Evolutionary conservation across 176 grass and related monocot species (phyloP).

Genomic region (Hsuehochloa calcarea): DNA sequence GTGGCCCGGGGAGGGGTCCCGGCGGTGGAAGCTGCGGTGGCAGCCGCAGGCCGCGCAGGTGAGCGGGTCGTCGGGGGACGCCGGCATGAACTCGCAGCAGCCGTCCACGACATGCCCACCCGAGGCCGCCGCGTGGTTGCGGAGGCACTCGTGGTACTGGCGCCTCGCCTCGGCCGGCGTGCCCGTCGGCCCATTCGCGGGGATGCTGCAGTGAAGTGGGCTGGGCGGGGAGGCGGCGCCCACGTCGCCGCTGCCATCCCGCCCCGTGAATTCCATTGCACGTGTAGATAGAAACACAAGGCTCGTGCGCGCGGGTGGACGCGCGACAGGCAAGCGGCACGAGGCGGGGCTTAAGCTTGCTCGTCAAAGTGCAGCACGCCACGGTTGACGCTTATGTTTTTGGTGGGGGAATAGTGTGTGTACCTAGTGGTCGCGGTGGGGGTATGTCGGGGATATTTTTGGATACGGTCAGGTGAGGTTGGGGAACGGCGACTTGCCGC

Average conservation of each 20-base stretch:
- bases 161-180: not conserved
- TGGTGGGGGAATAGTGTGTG: constrained; percentile 10
- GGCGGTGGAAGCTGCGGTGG: constrained; percentile 75
- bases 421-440: not conserved
- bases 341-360: not conserved
- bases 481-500: not conserved
- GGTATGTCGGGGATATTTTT: constrained; percentile 18
- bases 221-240: constrained; percentile 23
- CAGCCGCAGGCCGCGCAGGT: constrained; percentile 64
- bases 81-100: constrained; percentile 73
- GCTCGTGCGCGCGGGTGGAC: not conserved
- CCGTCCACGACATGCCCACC: constrained; percentile 61
- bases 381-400: not conserved
- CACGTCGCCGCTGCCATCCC: constrained; percentile 24
- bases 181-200: not conserved
- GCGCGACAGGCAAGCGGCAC: not conserved
- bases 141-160: constrained; percentile 50
- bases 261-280: constrained; percentile 40
- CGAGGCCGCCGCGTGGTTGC: constrained; percentile 58
- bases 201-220: not conserved
- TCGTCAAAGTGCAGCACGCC: constrained; percentile 4
- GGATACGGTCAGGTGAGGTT: not conserved
- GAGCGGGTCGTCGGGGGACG: constrained; percentile 30
- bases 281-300: not conserved
- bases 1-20: constrained; percentile 37